Conservation (phyloP, 495 filamentous ascomycete species). For the Xylaria palmicola region DNA sequence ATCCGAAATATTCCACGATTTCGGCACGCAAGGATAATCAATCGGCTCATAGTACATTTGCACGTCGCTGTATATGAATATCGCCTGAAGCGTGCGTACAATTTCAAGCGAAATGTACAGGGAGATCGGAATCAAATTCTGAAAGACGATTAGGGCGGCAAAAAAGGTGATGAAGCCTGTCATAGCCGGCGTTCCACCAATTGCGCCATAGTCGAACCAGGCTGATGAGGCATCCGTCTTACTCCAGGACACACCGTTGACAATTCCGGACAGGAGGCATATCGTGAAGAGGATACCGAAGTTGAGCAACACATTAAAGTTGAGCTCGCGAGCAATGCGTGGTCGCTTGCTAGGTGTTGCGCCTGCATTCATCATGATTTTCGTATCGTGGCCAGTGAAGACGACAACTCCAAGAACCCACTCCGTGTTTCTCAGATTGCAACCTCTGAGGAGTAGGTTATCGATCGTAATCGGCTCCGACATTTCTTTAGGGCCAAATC, state of each 20-base stretch:
- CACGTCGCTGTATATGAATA: conserved; percentile 96
- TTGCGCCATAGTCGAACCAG: conserved; percentile 85
- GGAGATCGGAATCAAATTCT: conserved; percentile 98
- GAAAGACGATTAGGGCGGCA: conserved; percentile 90
- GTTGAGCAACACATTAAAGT: conserved; percentile 98
- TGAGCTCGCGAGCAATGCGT: conserved; percentile 85
- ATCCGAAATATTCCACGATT: conserved; percentile 99
- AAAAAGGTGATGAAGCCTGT: conserved; percentile 96
- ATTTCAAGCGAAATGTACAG: conserved; percentile 98
- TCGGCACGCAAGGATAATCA: conserved; percentile 92
- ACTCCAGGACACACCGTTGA: conserved; percentile 81
- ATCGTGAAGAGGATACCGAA: conserved; percentile 87
- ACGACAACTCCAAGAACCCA: conserved; percentile 95
- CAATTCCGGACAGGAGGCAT: conserved; percentile 82
- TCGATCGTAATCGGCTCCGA: conserved; percentile 92
- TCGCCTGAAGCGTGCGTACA: conserved; percentile 85
- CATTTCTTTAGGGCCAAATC: conserved; percentile 67
- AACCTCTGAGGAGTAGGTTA: conserved; percentile 90
- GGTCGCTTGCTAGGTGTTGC: conserved; percentile 95
- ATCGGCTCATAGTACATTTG: conserved; percentile 95
- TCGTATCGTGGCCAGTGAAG: conserved; percentile 96
- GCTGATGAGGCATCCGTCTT: conserved; percentile 69
- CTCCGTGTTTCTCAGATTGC: conserved; percentile 91
- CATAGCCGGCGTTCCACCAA: conserved; percentile 71
- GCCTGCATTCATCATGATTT: conserved; percentile 99